Evolutionary conservation across 257 asterid species (phyloP), one percentile per base, ranked within the genome.

Genomic region (Perilla frutescens): DNA sequence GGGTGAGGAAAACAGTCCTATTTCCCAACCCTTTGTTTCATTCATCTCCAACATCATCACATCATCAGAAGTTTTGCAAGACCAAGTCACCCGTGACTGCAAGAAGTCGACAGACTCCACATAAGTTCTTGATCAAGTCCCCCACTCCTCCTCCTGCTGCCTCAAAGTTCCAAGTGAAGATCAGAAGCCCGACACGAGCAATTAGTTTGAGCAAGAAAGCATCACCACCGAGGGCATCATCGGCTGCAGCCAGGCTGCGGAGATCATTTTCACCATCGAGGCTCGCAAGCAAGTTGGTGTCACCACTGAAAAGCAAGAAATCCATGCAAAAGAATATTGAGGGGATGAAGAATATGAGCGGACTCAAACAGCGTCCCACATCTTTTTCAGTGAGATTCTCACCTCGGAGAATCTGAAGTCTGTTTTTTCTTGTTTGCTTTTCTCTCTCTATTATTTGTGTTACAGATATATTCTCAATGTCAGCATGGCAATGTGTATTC

Each of bases 41-140:
- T 76, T 75, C 96, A 26, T 83, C 97, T 0, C 85, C 98, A 37
- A 80, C 83, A 13, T 66, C 83, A 13, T 66, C 89, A 7, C 76
- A 76, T 9, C 84, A 87, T 1, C 89, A 84, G 26, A 80, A 81
- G 68, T 77, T 86, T 51, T 13, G 80, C 81, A 90, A 80, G 82
- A 88, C 90, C 0, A 87, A 84, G 84, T 88, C 98, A 0, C 93
- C 97, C 0, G 67, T 87, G 45, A 72, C 80, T 68, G 71, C 81
- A n/a, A 86, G 80, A 71, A 82, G n/a, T 44, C 81, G 60, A 13
- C 83, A 63, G 20, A 83, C 89, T 5, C 96, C 96, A 37, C 97
- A 89, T 62, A 93, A 87, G 87, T 90, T 92, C 75, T 77, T 89
- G 91, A 86, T 91, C 76, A 93, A 93, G 94, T 84, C 96, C 14